A percentile compares a stretch with the other conserved stretches of the same genome.
Evolutionary conservation across 73 alveolate species (phyloP).

Genomic region (Stentor roeselii): DNA sequence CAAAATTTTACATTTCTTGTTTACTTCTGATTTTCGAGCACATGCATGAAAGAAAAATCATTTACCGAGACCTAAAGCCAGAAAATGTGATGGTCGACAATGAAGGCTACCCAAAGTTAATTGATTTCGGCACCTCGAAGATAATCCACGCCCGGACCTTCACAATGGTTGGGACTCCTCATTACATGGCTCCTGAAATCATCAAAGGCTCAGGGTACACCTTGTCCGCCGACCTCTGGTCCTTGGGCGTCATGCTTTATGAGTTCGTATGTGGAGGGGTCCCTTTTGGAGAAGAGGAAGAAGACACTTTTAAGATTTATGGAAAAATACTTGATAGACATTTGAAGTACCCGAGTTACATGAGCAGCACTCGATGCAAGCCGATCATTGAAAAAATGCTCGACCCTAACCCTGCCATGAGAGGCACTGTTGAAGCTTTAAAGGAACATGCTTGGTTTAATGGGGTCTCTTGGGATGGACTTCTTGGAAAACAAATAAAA

Average conservation of each 20-base stretch:
- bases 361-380: not conserved
- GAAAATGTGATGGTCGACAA: constrained; percentile 55
- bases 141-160: constrained; percentile 41
- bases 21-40: constrained; percentile 41
- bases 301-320: constrained; percentile 52
- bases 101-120: constrained; percentile 43
- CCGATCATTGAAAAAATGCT: constrained; percentile 19
- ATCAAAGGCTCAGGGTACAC: constrained; percentile 20
- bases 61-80: constrained; percentile 51
- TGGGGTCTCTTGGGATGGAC: constrained; percentile 21
- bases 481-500: constrained; percentile 7
- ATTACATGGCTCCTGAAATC: constrained; percentile 65
- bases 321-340: constrained; percentile 38
- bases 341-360: constrained; percentile 41
- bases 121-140: constrained; percentile 56
- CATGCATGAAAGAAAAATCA: constrained; percentile 44
- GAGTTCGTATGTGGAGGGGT: constrained; percentile 28
- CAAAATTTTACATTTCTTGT: constrained; percentile 42
- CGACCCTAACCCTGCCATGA: constrained; percentile 6
- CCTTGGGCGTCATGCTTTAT: constrained; percentile 12
- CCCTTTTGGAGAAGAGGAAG: constrained; percentile 56
- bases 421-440: constrained; percentile 21
- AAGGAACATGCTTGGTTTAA: constrained; percentile 11
- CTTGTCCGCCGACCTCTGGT: constrained; percentile 17
- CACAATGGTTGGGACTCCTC: constrained; percentile 58